Conservation (phyloP, 1,284 basidiomycete species). For the Pascua guehoae region DNA sequence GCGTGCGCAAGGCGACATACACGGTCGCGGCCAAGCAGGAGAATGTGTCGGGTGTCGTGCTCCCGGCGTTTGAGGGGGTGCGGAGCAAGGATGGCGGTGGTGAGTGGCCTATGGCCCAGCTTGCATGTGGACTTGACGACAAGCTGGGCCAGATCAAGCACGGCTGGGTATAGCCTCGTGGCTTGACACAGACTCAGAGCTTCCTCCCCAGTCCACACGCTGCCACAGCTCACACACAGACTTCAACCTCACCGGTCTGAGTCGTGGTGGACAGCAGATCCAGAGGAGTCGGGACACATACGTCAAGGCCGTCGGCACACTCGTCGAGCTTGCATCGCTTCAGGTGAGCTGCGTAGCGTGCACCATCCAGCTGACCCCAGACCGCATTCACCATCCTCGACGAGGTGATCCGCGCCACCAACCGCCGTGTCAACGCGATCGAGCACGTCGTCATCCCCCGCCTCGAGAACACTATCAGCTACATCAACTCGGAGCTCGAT, state of each 20-base stretch:
- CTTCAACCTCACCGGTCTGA: constrained; percentile 96
- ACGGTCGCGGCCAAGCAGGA: constrained; percentile 93
- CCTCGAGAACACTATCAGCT: constrained; percentile 95
- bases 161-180: neutral
- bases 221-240: constrained; percentile 55
- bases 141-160: neutral
- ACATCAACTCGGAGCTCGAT: constrained; percentile 92
- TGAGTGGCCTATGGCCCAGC: constrained; percentile 44
- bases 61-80: constrained; percentile 92
- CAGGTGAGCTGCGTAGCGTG: constrained; percentile 51
- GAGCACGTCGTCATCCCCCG: constrained; percentile 96
- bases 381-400: constrained; percentile 98
- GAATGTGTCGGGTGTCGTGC: constrained; percentile 96
- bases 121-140: neutral
- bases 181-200: neutral
- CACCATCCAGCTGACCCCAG: constrained; percentile 52
- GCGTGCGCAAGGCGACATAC: constrained; percentile 70
- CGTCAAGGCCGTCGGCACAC: constrained; percentile 91
- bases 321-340: constrained; percentile 94
- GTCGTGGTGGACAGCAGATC: constrained; percentile 94
- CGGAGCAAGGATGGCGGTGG: constrained; percentile 70
- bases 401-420: constrained; percentile 97
- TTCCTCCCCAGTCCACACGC: too few species aligned
- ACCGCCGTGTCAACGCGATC: constrained; percentile 96
- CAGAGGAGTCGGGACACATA: constrained; percentile 91